These are phyloP conservation scores for Yamadazyma epiphylla DNA, from an alignment of 1,139 yeast species.

Conservation along the genomic window DNA sequence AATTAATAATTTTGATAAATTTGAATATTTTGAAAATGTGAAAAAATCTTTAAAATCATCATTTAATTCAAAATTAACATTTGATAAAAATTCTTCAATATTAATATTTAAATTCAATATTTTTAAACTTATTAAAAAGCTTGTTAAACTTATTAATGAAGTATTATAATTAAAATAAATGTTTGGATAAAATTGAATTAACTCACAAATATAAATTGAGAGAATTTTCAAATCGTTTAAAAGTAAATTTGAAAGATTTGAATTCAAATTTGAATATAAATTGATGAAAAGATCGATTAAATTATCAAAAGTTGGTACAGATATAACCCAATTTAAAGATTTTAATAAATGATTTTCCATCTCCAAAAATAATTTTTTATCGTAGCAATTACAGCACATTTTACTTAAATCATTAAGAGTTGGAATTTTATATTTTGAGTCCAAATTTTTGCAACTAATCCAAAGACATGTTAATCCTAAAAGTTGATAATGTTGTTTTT, in stretches of 20 bases:
- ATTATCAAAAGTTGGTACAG: constrained; percentile 57
- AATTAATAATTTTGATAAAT: constrained; percentile 20
- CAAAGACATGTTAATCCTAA: constrained; percentile 70
- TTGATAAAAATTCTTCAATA: constrained; percentile 14
- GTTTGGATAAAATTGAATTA: constrained; percentile 59
- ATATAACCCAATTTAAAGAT: constrained; percentile 53
- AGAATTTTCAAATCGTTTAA: constrained; percentile 49
- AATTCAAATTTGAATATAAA: constrained; percentile 5
- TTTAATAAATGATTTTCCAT: constrained; percentile 68
- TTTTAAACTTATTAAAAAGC: constrained; percentile 28
- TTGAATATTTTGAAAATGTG: constrained; percentile 14
- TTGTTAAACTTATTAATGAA: constrained; percentile 55
- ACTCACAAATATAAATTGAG: constrained; percentile 60
- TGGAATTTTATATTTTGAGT: constrained; percentile 64
- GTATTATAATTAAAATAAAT: constrained; percentile 53
- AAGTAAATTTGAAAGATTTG: constrained; percentile 5
- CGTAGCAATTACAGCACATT: constrained; percentile 62
- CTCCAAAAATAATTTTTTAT: constrained; percentile 56
- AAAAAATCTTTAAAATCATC: constrained; percentile 5
- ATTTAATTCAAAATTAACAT: constrained; percentile 7
- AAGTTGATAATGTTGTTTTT: constrained; percentile 58
- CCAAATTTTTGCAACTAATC: constrained; percentile 72
- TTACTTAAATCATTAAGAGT: constrained; percentile 51
- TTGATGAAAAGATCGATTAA: constrained; percentile 54
- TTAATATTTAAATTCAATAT: constrained; percentile 26